Base-by-base conservation (phyloP, 2,329 filamentous ascomycete genomes). In the Colletotrichum salicis region DNA sequence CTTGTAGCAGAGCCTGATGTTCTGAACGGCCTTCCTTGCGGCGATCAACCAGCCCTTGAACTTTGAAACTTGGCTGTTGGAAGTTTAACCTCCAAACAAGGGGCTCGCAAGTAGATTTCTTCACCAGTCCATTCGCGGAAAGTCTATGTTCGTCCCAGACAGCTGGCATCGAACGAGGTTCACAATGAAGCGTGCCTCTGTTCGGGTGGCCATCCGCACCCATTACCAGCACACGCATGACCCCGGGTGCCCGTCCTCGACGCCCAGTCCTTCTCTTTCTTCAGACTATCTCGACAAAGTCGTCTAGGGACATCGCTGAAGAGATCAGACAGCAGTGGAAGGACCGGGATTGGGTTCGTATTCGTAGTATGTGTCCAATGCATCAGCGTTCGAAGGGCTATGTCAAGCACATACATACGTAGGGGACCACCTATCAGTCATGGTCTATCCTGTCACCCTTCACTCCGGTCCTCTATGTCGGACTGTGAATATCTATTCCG, bases 41-140 rank as follows among this genome's bases (percentile, higher is more conserved):
- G 60, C 65, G 37, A 61, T 69, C 59, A 51, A 51, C 65, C 65
- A 51, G 54, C 55, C 65, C 31, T 69, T 54, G 45, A 48, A 64
- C 29, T 72, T 15, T 72, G 70, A 69, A 71, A 64, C 59, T 64
- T 72, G 65, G 55, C 55, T 57, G 70, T 64, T 72, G 59, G 70
- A 70, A 64, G 70, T 64, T 52, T 24, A 70, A 64, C 35, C 56
- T 69, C 35, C 29, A 27, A 64, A 35, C 48, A 63, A 60, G 59
- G 60, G 35, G 13, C 45, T 72, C 60, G 48, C 48, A 60, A 64
- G 65, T 60, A 64, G 41, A 56, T 55, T 55, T 60, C 22, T 27
- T 62, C 5, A 52, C 54, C 31, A 27, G 19, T 6, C 4, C 55
- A 35, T n/a, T 45, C 22, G 48, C 48, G 48, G 55, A 55, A 60